Base-by-base conservation (phyloP, 306 rosid species). In the Luffa aegyptiaca region DNA sequence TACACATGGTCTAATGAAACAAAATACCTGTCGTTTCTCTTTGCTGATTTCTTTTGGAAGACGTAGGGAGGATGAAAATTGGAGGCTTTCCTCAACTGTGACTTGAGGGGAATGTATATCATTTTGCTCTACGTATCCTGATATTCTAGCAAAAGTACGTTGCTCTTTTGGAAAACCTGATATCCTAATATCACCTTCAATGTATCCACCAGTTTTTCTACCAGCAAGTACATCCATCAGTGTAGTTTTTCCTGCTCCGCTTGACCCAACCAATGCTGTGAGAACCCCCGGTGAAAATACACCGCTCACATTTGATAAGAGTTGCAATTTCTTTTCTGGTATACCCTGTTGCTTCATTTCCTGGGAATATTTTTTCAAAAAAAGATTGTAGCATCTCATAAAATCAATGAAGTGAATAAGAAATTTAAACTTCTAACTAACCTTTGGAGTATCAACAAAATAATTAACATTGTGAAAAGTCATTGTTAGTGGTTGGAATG, bases 211-310 rank as follows among this genome's bases (percentile, higher is more conserved):
- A 37, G 98, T 93, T 86, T 93, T 93, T 86, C 98, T 90, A 55
- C 98, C 98, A 26, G 98, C 97, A 48, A 93, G 91, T 44, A 93
- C 98, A 64, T 93, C 98, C 98, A 93, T 93, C 80, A 93, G 73
- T 56, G 98, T 93, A 82, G 98, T 93, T 89, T 93, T 92, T 63
- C 98, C 98, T 6, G 98, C 98, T 58, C 98, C 98, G 82, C 98
- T 93, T 51, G 98, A 81, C 55, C 98, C 98, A 64, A 93, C 98
- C 74, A 93, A 80, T 76, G 98, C 98, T 63, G 97, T 93, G 76
- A 93, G 98, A 80, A 93, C 92, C 36, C 97, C 98, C 0, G 97
- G 98, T 79, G 98, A 90, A 86, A 93, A 92, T 36, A 92, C 93
- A 74, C 98, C 97, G 4, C 93, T 92, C 56, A 93, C 98, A 57